Conservation (phyloP, 2,329 filamentous ascomycete genomes). For the Talaromyces sp. region DNA sequence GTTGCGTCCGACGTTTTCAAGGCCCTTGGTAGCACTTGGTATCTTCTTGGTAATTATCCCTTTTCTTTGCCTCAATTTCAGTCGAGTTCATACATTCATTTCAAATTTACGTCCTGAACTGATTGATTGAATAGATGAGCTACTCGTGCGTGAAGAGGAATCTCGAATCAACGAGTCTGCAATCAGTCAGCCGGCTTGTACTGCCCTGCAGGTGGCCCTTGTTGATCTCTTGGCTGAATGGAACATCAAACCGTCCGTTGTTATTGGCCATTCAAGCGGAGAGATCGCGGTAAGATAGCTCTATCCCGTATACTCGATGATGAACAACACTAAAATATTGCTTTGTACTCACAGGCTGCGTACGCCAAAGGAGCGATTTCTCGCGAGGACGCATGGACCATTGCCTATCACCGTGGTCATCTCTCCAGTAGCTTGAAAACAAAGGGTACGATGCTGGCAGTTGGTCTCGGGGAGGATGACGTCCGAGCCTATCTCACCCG, state of each 20-base stretch:
- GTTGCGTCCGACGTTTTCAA: neutral
- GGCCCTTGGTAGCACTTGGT: slow-evolving; percentile 10
- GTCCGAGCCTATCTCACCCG: slow-evolving; percentile 19
- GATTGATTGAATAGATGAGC: neutral
- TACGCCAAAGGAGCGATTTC: slow-evolving; percentile 44
- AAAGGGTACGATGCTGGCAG: slow-evolving; percentile 33
- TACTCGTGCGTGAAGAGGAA: neutral
- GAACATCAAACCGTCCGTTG: slow-evolving; percentile 31
- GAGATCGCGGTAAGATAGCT: slow-evolving; percentile 36
- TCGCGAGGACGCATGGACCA: slow-evolving; percentile 34
- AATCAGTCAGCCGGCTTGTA: slow-evolving; percentile 24
- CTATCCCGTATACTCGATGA: neutral
- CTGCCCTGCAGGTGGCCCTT: slow-evolving; percentile 23
- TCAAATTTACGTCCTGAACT: neutral
- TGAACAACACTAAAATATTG: neutral
- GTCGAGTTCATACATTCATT: neutral
- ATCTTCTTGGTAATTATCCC: neutral
- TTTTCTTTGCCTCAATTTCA: neutral
- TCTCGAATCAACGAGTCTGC: slow-evolving; percentile 21
- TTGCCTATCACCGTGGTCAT: slow-evolving; percentile 40
- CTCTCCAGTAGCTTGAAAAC: slow-evolving; percentile 14
- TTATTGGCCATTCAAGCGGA: slow-evolving; percentile 47
- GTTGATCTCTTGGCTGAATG: slow-evolving; percentile 23
- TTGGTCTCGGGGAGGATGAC: slow-evolving; percentile 25
- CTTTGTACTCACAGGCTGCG: slow-evolving; percentile 27